A percentile compares a stretch with the other conserved stretches of the same genome.
Conservation (phyloP, 768 basidiomycete genomes). For the Russula sp. region DNA sequence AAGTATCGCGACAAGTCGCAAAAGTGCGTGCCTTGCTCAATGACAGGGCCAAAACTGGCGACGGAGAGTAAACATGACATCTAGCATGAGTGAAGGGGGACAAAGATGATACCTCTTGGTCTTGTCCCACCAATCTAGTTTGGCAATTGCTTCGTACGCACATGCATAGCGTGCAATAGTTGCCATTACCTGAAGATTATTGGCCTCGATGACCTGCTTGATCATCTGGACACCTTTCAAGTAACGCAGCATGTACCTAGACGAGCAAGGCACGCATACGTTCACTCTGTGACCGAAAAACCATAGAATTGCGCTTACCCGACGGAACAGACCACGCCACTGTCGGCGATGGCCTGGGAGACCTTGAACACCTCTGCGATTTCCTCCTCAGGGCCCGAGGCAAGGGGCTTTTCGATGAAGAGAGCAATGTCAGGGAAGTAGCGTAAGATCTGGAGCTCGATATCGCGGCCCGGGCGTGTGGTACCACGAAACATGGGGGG, state of each 20-base stretch:
- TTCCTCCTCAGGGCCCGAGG: slow-evolving; percentile 67
- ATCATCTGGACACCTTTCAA: slow-evolving; percentile 92
- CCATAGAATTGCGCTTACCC: slow-evolving; percentile 45
- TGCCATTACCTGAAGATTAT: slow-evolving; percentile 90
- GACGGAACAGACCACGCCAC: slow-evolving; percentile 76
- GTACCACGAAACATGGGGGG: slow-evolving; percentile 93
- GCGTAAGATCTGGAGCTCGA: slow-evolving; percentile 83
- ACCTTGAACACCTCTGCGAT: slow-evolving; percentile 64
- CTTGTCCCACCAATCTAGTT: slow-evolving; percentile 93
- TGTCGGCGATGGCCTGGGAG: slow-evolving; percentile 61
- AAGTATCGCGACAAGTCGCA: slow-evolving; percentile 96
- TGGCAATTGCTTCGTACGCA: slow-evolving; percentile 73
- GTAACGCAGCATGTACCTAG: slow-evolving; percentile 91
- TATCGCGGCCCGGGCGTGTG: slow-evolving; percentile 63
- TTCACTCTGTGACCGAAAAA: neutral
- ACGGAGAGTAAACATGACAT: slow-evolving; percentile 5
- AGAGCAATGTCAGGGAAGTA: slow-evolving; percentile 82
- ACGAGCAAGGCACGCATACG: neutral
- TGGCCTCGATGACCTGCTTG: slow-evolving; percentile 93
- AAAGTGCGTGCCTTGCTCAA: slow-evolving; percentile 96
- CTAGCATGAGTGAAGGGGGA: neutral
- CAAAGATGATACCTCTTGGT: slow-evolving; percentile 54
- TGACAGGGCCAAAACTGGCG: slow-evolving; percentile 64
- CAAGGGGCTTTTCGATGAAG: slow-evolving; percentile 91
- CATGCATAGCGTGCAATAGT: slow-evolving; percentile 93